Evolutionary conservation across 495 filamentous ascomycete genomes (phyloP).

Genomic region (Hyphodiscus hymeniophilus): DNA sequence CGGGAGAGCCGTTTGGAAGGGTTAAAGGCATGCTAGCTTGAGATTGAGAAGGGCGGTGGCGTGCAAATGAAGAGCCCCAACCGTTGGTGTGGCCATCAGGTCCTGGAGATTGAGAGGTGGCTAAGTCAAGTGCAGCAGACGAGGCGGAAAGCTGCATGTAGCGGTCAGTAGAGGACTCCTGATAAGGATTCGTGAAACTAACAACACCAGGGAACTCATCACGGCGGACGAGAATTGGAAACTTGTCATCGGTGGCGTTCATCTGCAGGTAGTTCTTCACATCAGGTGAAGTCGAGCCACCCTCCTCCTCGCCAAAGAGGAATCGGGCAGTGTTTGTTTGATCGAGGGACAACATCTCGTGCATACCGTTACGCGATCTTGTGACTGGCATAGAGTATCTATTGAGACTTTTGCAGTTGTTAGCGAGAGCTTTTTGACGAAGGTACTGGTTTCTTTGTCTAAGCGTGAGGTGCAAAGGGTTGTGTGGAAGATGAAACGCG

Average conservation of each 20-base stretch:
- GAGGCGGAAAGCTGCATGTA: slow-evolving; percentile 63
- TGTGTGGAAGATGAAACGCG: background rate
- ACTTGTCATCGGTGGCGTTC: slow-evolving; percentile 70
- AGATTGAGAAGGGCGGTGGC: slow-evolving; percentile 45
- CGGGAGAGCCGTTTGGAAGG: slow-evolving; percentile 13
- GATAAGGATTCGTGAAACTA: slow-evolving; percentile 8
- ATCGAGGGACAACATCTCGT: slow-evolving; percentile 49
- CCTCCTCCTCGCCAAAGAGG: slow-evolving; percentile 75
- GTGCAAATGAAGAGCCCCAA: slow-evolving; percentile 54
- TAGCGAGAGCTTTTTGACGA: slow-evolving; percentile 21
- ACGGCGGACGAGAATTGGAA: slow-evolving; percentile 41
- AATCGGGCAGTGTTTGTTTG: slow-evolving; percentile 74
- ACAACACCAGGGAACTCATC: slow-evolving; percentile 19
- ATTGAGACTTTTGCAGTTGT: slow-evolving; percentile 49
- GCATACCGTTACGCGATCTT: slow-evolving; percentile 50
- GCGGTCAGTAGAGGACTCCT: slow-evolving; percentile 23
- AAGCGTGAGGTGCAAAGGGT: background rate
- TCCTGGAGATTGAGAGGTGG: slow-evolving; percentile 59
- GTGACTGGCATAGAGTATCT: slow-evolving; percentile 87
- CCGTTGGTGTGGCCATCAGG: slow-evolving; percentile 44
- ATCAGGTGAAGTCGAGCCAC: slow-evolving; percentile 46
- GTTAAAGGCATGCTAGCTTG: slow-evolving; percentile 71
- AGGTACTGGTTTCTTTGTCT: background rate
- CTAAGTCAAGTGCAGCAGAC: slow-evolving; percentile 74
- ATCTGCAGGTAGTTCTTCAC: slow-evolving; percentile 63